Base-by-base conservation (phyloP, 2,329 filamentous ascomycete genomes). In the Talaromyces sp. region DNA sequence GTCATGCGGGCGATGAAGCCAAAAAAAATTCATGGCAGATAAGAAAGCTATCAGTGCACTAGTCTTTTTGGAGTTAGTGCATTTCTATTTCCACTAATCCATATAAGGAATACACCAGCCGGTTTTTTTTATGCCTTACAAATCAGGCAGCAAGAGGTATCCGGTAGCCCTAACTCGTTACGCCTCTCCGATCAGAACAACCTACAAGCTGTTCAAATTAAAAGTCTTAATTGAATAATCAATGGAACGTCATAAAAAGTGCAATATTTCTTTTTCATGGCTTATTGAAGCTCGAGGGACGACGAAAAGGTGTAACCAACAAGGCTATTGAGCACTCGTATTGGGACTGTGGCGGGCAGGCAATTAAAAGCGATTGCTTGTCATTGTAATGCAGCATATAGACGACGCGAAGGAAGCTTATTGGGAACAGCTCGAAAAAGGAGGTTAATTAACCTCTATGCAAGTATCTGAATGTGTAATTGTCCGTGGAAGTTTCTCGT, bases 31-130 rank as follows among this genome's bases (percentile, higher is more conserved):
- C 64, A 47, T 56, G 15, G 50, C 59, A 62, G 64, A 66, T 66
- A 66, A 66, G 59, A 25, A 43, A 62, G 59, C 59, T 66, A 66
- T 66, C 64, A 54, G 64, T 62, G 31, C 6, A n/a, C 64, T 66
- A 66, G 45, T 22, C 59, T 56, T 1, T n/a, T 22, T 59, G 3
- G 6, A 17, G 64, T 47, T 66, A 66, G 64, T 7, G 27, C 27
- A 31, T 31, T 31, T 3, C 17, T 41, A 5, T 4, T 50, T 19
- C 13, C 50, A 25, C 60, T 62, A 62, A 41, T 3, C 47, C 47
- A 17, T 4, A 62, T 54, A 62, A 4, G 25, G 60, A 33, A 37
- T 25, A 25, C 19, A 1, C 7, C 33, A 1, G n/a, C 15, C 9
- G n/a, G 1, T 9, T 3, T 2, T 2, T 31, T 33, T 1, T 7